These are phyloP conservation scores for Wickerhamiella spandovensis DNA, from an alignment of 805 yeast genomes.

Conservation along the genomic window DNA sequence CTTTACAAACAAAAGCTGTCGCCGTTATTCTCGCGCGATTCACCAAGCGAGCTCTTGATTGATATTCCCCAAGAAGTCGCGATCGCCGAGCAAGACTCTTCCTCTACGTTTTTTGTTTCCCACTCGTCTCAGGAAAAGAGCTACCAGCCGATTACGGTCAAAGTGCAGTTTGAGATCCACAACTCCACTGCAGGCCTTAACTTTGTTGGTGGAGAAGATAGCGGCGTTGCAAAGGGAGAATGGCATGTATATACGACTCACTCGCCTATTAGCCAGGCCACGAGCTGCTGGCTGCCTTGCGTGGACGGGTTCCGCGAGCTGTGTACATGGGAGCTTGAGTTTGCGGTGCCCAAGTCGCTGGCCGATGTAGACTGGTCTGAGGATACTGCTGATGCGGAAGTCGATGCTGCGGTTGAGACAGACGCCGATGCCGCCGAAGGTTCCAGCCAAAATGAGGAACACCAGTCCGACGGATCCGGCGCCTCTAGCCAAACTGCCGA, in stretches of 20 bases:
- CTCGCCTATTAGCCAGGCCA: constrained; percentile 60
- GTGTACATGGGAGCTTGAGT: constrained; percentile 82
- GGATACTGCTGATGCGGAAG: background rate
- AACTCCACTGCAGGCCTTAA: constrained; percentile 54
- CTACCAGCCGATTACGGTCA: constrained; percentile 62
- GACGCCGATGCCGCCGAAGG: constrained; percentile 2
- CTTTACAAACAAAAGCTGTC: constrained; percentile 13
- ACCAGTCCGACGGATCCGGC: background rate
- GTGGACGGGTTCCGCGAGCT: constrained; percentile 78
- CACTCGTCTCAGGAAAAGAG: constrained; percentile 14
- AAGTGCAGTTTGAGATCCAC: constrained; percentile 48
- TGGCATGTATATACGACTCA: constrained; percentile 88
- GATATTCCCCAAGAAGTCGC: constrained; percentile 53
- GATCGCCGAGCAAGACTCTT: constrained; percentile 42
- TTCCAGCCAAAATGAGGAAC: constrained; percentile 9
- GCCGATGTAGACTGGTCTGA: constrained; percentile 41
- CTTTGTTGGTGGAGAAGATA: constrained; percentile 50
- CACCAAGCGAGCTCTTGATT: constrained; percentile 49
- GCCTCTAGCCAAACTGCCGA: background rate
- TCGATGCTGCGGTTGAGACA: background rate
- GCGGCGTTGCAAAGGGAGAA: constrained; percentile 28
- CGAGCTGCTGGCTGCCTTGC: constrained; percentile 98
- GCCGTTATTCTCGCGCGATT: constrained; percentile 27
- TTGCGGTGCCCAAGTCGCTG: constrained; percentile 71
- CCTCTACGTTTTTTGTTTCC: constrained; percentile 23